Conservation (phyloP, 768 basidiomycete genomes). For the Steccherinum ochraceum region DNA sequence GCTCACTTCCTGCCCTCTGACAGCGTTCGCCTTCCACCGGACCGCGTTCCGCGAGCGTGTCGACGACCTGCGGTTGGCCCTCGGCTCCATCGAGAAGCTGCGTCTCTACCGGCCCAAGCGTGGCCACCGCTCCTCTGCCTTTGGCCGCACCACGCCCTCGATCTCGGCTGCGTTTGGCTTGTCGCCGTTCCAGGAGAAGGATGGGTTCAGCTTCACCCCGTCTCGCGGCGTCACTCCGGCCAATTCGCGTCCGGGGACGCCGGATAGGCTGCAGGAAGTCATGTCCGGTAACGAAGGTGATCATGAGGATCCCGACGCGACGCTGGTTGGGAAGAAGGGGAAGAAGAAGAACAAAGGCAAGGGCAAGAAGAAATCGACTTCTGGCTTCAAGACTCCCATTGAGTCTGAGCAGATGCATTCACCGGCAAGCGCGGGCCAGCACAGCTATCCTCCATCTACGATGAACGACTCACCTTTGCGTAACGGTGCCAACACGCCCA, state of each 20-base stretch:
- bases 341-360: slow-evolving; percentile 18
- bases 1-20: too few species aligned
- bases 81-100: slow-evolving; percentile 59
- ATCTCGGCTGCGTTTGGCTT: slow-evolving; percentile 8
- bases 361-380: slow-evolving; percentile 18
- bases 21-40: slow-evolving; percentile 71
- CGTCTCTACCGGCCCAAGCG: slow-evolving; percentile 56
- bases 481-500: not conserved
- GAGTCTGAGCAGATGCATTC: not conserved
- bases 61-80: slow-evolving; percentile 43
- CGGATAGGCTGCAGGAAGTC: not conserved
- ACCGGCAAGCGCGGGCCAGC: slow-evolving; percentile 13
- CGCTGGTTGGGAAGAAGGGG: slow-evolving; percentile 17
- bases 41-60: slow-evolving; percentile 72
- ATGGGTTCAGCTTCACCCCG: slow-evolving; percentile 32
- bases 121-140: slow-evolving; percentile 20
- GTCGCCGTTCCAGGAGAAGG: slow-evolving; percentile 35
- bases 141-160: slow-evolving; percentile 11
- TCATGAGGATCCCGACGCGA: slow-evolving; percentile 26
- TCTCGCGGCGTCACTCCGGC: slow-evolving; percentile 17
- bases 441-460: slow-evolving; percentile 35
- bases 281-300: slow-evolving; percentile 12
- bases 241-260: slow-evolving; percentile 17
- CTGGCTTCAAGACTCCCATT: slow-evolving; percentile 1
- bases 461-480: not conserved